A percentile compares a stretch with the other conserved stretches of the same genome.
Conservation (phyloP, 2,329 filamentous ascomycete species). For the Kalmusia sp. region DNA sequence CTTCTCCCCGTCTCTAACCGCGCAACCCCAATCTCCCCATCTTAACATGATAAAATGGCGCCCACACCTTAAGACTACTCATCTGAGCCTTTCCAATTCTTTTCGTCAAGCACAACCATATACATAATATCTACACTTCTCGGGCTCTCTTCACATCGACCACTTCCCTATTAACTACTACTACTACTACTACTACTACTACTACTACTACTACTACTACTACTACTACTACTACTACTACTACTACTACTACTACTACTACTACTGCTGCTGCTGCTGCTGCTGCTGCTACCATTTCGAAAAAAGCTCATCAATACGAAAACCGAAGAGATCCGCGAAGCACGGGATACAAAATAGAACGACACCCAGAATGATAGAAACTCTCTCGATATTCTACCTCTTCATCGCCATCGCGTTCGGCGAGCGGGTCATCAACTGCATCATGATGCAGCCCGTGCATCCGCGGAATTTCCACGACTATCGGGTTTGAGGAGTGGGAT, state of each 20-base stretch:
- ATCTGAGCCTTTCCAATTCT: no score
- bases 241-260: no score
- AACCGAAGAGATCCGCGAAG: not conserved
- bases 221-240: no score
- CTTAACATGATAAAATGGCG: not conserved
- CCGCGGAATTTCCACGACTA: constrained; percentile 7
- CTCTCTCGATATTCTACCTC: constrained; percentile 9
- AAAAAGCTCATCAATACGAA: not conserved
- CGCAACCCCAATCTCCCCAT: not conserved
- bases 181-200: no score
- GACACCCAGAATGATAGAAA: constrained; percentile 4
- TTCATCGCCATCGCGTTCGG: constrained; percentile 9
- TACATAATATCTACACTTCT: no score
- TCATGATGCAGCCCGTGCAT: constrained; percentile 3
- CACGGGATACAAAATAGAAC: not conserved
- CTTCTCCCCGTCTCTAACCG: not conserved
- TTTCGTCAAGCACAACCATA: no score
- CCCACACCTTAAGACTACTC: not conserved
- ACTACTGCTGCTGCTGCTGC: no score
- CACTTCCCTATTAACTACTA: no score
- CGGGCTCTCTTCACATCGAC: no score
- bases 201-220: no score
- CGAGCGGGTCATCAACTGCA: constrained; percentile 14
- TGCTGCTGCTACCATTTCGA: no score
- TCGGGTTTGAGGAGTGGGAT: constrained; percentile 5